These are phyloP conservation scores for Solanum pinnatisectum DNA, from an alignment of 257 asterid species.

Conservation along the genomic window DNA sequence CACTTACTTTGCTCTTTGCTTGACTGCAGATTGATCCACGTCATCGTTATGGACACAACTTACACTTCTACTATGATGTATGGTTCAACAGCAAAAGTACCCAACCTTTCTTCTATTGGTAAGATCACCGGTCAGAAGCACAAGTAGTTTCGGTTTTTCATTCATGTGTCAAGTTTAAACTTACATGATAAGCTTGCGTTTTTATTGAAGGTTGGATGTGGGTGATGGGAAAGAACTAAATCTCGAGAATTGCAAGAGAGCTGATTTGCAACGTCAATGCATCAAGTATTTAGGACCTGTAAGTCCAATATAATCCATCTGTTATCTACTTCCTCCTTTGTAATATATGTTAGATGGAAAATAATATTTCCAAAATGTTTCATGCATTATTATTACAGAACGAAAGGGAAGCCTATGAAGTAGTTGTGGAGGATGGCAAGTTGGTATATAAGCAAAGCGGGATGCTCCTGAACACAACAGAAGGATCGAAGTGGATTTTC, in stretches of 20 bases:
- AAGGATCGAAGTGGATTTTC: conserved; percentile 58
- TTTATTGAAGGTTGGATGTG: conserved; percentile 50
- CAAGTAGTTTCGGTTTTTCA: neutral
- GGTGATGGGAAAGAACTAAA: conserved; percentile 66
- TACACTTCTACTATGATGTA: conserved; percentile 51
- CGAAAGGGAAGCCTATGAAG: conserved; percentile 53
- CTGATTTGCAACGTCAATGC: conserved; percentile 46
- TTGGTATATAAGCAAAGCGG: conserved; percentile 41
- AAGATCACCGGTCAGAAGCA: neutral
- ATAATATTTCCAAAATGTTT: neutral
- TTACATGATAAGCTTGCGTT: neutral
- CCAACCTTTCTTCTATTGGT: conserved; percentile 82
- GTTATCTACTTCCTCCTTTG: neutral
- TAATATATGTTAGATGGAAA: neutral
- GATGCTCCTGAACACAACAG: conserved; percentile 32
- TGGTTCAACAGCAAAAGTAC: conserved; percentile 52
- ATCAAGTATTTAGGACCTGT: conserved; percentile 62
- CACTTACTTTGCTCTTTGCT: neutral
- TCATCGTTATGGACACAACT: conserved; percentile 70
- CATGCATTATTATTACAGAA: conserved; percentile 14
- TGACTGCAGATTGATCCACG: conserved; percentile 62
- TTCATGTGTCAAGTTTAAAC: neutral
- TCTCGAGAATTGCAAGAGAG: conserved; percentile 40
- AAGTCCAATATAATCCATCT: conserved; percentile 11
- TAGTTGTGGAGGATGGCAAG: conserved; percentile 45